Base-by-base conservation (phyloP, 208 protist species). In the Wallacemonas sp. region DNA sequence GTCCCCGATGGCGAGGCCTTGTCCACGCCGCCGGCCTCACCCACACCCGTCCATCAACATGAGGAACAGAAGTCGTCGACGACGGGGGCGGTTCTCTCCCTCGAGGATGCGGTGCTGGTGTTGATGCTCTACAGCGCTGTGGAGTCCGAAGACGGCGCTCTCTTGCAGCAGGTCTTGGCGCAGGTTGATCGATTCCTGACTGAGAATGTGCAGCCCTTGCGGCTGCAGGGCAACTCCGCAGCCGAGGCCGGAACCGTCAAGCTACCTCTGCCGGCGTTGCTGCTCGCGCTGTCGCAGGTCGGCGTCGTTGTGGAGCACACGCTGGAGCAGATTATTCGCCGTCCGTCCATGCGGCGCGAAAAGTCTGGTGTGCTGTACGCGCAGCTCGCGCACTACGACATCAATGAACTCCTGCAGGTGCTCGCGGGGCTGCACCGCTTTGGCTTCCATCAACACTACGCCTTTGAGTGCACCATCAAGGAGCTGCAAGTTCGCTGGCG, bases 341-440 rank as follows among this genome's bases (percentile, higher is more conserved):
- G 54, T 2, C 20, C 49, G 5, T 2, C 16, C 20, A 39, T 20
- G 32, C 23, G 3, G 18, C 16, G 8, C 23, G 29, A n/a, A 5
- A 36, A 54, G 25, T 42, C 36, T 25, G 76, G 73, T 28, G 29
- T 85, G 2, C 59, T 90, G 2, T 84, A 81, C 39, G 29, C 32
- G 1, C 73, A 86, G 65, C 70, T 94, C 32, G 42, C 45, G 2
- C 63, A 52, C 22, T 89, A 79, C 63, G 44, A 55, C 14, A 64
- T 61, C 10, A 25, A 36, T 3, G 85, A 92, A 46, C 65, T 92
- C 12, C 4, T 92, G 14, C 48, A 61, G 44, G 63, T 92, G 12
- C 28, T 84, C 11, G 71, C 84, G 67, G 78, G 86, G 2, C 72
- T 94, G 26, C 78, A 91, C 48, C 83, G 86, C 36, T 94, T 94